A percentile compares a stretch with the other conserved stretches of the same genome.
Evolutionary conservation across 768 basidiomycete species (phyloP).

Genomic region (Termitomyces sp.): DNA sequence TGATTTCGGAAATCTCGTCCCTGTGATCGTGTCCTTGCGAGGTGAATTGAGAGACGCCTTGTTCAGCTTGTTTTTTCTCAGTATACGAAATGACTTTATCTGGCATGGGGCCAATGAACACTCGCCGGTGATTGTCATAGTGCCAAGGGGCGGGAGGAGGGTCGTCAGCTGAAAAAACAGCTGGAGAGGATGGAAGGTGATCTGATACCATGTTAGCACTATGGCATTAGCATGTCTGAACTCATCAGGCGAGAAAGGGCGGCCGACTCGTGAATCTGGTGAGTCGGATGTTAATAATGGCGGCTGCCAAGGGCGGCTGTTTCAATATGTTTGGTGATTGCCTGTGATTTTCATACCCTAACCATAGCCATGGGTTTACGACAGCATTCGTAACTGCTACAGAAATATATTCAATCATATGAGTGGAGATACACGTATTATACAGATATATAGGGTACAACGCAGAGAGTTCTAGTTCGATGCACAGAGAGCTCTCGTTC

Average conservation of each 20-base stretch:
- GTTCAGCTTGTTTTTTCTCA: slow-evolving; percentile 26
- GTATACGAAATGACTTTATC: slow-evolving; percentile 44
- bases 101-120: slow-evolving; percentile 77
- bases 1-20: slow-evolving; percentile 36
- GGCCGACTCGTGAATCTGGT: not conserved
- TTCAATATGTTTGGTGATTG: not conserved
- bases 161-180: slow-evolving; percentile 8
- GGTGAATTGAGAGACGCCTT: slow-evolving; percentile 17
- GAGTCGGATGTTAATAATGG: slow-evolving; percentile 2
- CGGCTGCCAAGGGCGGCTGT: not conserved
- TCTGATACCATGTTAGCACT: slow-evolving; percentile 6
- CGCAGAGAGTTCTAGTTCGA: not conserved
- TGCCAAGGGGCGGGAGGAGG: slow-evolving; percentile 16
- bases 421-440: not conserved
- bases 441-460: not conserved
- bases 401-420: not conserved
- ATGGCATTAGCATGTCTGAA: not conserved
- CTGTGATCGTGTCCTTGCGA: slow-evolving; percentile 19
- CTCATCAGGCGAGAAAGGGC: not conserved
- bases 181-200: slow-evolving; percentile 13
- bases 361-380: not conserved
- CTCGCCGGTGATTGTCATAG: slow-evolving; percentile 33
- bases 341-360: not conserved
- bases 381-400: not conserved
- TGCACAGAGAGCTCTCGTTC: not conserved